Evolutionary conservation across 352 stramenopile species (phyloP), one percentile per base, ranked within the genome.

Genomic region (Phytopythium boreale): DNA sequence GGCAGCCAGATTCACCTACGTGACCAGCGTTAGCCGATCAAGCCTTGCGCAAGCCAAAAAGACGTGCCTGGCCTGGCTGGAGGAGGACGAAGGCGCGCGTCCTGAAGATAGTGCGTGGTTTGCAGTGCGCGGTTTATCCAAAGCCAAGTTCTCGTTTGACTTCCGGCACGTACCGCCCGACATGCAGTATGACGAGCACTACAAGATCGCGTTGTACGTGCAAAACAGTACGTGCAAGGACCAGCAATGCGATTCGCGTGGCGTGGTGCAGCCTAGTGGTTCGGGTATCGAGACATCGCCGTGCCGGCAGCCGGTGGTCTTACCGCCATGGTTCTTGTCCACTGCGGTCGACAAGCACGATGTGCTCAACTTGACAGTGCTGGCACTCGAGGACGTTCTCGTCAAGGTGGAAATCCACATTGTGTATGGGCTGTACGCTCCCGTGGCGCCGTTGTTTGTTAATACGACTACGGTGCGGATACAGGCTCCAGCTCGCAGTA

Each of bases 331-430:
- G 89, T 99, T 99, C 62, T 72, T 86, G 19, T 90, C 93, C 15
- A 76, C 74, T 0, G 82, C 76, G 3, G 85, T 99, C 44, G 80
- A 97, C 62, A 98, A 99, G 74, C 92, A 98, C 71, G 76, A 97
- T 64, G 39, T 94, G 14, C 70, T 99, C 31, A 98, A 99, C 65
- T 75, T 99, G 41, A 98, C 95, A 0, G 56, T 99, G 11, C 70
- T 97, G 19, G 93, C 97, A 17, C 76, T 99, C 17, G 97, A 99
- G 56, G 97, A 99, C 77, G 75, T 98, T 22, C 82, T 96, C 10
- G 87, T 99, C 59, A 97, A 97, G 55, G 87, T 98, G 24, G 94
- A 99, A 69, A 79, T 99, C 22, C 96, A 99, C 63, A 84, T 99
- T 53, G 84, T 97, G 59, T 90, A 99, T 72, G 97, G 96, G 14